Conservation (phyloP, 441 rosid species). For the Mallotus repandus region DNA sequence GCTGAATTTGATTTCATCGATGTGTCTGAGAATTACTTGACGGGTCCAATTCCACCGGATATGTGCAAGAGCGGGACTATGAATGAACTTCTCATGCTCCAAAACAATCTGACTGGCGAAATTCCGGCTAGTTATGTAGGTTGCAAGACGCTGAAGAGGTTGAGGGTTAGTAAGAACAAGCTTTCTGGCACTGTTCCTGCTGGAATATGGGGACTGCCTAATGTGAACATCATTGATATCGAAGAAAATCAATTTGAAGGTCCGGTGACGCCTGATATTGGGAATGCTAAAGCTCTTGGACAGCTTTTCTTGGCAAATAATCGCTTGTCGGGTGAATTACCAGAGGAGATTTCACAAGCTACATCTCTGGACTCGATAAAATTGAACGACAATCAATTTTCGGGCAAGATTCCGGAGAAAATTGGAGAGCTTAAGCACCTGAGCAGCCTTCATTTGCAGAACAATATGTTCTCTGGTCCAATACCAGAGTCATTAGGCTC, state of each 20-base stretch:
- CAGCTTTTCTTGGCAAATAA: slow-evolving; percentile 48
- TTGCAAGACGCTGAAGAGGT: slow-evolving; percentile 57
- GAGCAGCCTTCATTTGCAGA: slow-evolving; percentile 59
- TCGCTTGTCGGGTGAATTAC: slow-evolving; percentile 64
- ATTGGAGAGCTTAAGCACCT: slow-evolving; percentile 55
- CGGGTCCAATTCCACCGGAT: slow-evolving; percentile 79
- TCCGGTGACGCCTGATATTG: slow-evolving; percentile 52
- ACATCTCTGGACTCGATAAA: slow-evolving; percentile 42
- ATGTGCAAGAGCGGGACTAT: slow-evolving; percentile 84
- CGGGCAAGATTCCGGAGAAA: slow-evolving; percentile 55
- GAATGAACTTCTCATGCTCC: slow-evolving; percentile 63
- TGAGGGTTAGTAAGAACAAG: slow-evolving; percentile 67
- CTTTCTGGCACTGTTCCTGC: slow-evolving; percentile 68
- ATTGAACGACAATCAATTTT: slow-evolving; percentile 56
- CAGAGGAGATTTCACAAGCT: slow-evolving; percentile 59
- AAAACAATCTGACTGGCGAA: slow-evolving; percentile 70
- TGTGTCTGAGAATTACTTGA: slow-evolving; percentile 68
- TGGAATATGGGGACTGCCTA: slow-evolving; percentile 85
- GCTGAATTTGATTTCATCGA: slow-evolving; percentile 72
- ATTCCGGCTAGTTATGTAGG: slow-evolving; percentile 69
- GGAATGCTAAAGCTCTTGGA: slow-evolving; percentile 53
- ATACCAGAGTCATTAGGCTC: slow-evolving; percentile 74
- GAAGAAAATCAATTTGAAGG: slow-evolving; percentile 61
- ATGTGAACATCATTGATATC: slow-evolving; percentile 61
- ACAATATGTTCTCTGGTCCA: slow-evolving; percentile 57